phyloP scores from a whole-genome alignment of 1,284 basidiomycete genomes.

The Ganoderma meredithae region DNA sequence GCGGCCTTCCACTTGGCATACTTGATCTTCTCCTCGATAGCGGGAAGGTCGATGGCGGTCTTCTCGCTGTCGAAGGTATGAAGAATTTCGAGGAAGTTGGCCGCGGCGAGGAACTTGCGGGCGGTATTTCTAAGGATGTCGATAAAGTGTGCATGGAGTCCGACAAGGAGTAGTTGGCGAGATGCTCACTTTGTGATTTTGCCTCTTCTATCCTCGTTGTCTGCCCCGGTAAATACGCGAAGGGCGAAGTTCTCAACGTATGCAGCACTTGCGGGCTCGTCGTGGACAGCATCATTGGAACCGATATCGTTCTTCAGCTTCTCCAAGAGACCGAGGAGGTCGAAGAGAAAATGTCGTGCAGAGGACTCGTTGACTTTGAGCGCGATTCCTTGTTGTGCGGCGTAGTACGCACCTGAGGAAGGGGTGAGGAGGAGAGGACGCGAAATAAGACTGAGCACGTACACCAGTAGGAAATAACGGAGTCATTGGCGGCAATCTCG shows the following conservation, averaged over 20 bases:
- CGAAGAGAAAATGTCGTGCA: slow-evolving; percentile 76
- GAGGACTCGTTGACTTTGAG: slow-evolving; percentile 65
- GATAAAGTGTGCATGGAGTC: slow-evolving; percentile 16
- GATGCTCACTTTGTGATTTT: slow-evolving; percentile 69
- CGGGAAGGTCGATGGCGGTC: slow-evolving; percentile 50
- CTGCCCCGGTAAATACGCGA: slow-evolving; percentile 88
- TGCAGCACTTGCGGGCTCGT: slow-evolving; percentile 84
- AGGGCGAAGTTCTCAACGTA: slow-evolving; percentile 96
- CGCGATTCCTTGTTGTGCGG: slow-evolving; percentile 86
- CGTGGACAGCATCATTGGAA: slow-evolving; percentile 83
- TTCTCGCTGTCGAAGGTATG: slow-evolving; percentile 77
- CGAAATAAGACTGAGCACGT: slow-evolving; percentile 41
- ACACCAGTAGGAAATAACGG: slow-evolving; percentile 96
- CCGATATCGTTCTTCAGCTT: slow-evolving; percentile 80
- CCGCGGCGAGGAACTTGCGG: slow-evolving; percentile 87
- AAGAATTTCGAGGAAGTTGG: slow-evolving; percentile 87
- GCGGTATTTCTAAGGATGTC: slow-evolving; percentile 70
- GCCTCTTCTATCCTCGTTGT: slow-evolving; percentile 88
- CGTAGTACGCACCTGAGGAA: slow-evolving; percentile 83
- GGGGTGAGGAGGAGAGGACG: slow-evolving; percentile 17
- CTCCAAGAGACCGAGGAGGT: slow-evolving; percentile 84
- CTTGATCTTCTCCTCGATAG: slow-evolving; percentile 70
- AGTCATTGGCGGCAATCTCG: slow-evolving; percentile 84
- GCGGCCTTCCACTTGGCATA: slow-evolving; percentile 95
- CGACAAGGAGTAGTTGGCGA: slow-evolving; percentile 26